Base-by-base conservation (phyloP, 1,139 yeast species). In the Saccharomyces hybrid region DNA sequence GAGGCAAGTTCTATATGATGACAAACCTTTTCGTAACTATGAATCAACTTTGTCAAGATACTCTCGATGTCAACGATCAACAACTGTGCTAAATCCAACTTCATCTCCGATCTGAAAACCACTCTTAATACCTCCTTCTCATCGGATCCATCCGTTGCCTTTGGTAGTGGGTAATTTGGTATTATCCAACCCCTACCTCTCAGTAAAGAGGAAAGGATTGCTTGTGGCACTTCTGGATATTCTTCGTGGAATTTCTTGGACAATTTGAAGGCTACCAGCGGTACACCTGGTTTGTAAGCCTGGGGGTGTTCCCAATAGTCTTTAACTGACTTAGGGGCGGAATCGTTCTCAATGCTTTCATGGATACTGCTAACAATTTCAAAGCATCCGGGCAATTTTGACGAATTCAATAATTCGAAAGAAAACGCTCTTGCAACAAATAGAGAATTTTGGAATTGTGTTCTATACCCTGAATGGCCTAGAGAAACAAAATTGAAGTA, bases 121-220 rank as follows among this genome's bases (percentile, higher is more conserved):
- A 90, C 90, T 68, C 97, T 80, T 61, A 90, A 76, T 55, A 89
- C 86, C 70, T 90, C 96, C 46, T 70, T 67, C 47, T 73, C 66
- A 53, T 64, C 64, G n/a, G 63, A 58, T 9, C 57, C 62, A 46
- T 74, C 76, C 52, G 75, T 77, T 44, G 67, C 64, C 29, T 87
- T 84, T 34, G 97, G 95, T 63, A 90, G 78, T 58, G 86, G 90
- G 72, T 90, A 90, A 76, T 90, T 90, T 58, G 97, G 97, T 58
- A 90, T 79, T 68, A 90, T 90, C 79, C 86, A 90, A 5, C 96
- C 96, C 67, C 84, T 83, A 70, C 81, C 82, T 69, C 97, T 81
- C 65, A 90, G 75, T 68, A 89, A 70, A 19, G 85, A 76, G 0
- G 96, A 84, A 46, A 90, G 70, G 56, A 88, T 78, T 29, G 84